A percentile compares a stretch with the other conserved stretches of the same genome.
Evolutionary conservation across 805 yeast genomes (phyloP).

Genomic region (Brettanomyces anomalus): DNA sequence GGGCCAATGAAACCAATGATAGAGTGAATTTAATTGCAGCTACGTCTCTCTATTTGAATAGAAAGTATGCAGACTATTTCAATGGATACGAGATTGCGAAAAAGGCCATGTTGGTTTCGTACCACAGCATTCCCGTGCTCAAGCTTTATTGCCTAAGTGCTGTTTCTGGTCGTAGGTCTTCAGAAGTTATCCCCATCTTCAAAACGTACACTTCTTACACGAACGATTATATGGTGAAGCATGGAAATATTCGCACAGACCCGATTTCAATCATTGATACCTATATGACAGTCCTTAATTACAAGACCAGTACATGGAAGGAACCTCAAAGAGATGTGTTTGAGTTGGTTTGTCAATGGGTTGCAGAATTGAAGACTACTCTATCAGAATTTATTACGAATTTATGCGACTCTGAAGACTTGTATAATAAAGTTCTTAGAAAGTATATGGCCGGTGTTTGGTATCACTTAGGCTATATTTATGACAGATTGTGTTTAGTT

Average conservation of each 20-base stretch:
- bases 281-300: conserved; percentile 11
- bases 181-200: conserved; percentile 25
- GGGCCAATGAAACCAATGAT: conserved; percentile 28
- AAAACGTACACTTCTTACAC: conserved; percentile 34
- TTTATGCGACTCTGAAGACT: conserved; percentile 4
- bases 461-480: conserved; percentile 18
- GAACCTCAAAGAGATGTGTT: conserved; percentile 7
- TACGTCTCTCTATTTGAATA: conserved; percentile 14
- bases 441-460: conserved; percentile 17
- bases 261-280: conserved; percentile 23
- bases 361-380: conserved; percentile 5
- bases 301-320: conserved; percentile 5
- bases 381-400: conserved; percentile 7
- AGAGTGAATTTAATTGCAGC: conserved; percentile 27
- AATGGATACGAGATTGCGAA: conserved; percentile 21
- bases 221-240: conserved; percentile 27
- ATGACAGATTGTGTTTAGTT: conserved; percentile 10
- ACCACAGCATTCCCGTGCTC: conserved; percentile 35
- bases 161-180: conserved; percentile 12
- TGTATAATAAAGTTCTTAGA: conserved; percentile 15
- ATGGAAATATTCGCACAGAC: conserved; percentile 28
- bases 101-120: conserved; percentile 32
- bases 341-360: conserved; percentile 13
- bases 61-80: conserved; percentile 7
- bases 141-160: conserved; percentile 25